These are phyloP conservation scores for Zelonia costaricensis DNA, from an alignment of 208 protist species.

Conservation along the genomic window DNA sequence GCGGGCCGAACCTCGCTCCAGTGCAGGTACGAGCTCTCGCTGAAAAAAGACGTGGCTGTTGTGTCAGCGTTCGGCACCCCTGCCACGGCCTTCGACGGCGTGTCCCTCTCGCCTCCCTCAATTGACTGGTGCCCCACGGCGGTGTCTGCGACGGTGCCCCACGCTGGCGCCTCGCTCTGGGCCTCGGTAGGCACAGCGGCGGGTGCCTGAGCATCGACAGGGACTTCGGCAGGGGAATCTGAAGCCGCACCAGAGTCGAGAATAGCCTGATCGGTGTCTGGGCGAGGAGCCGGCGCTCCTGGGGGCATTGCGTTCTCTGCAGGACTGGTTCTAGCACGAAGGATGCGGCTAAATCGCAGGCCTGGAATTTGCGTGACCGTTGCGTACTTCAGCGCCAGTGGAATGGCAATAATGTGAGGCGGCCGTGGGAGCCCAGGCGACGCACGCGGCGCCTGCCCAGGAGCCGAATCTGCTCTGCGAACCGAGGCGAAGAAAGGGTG, in stretches of 20 bases:
- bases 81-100: background rate
- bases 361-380: slow-evolving; percentile 15
- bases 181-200: too few relatives aligned
- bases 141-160: background rate
- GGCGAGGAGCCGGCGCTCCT: background rate
- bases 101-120: background rate
- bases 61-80: slow-evolving; percentile 9
- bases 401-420: slow-evolving; percentile 15
- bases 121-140: background rate
- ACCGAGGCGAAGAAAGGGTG: slow-evolving; percentile 59
- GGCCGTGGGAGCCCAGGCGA: background rate
- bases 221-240: too few relatives aligned
- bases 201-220: too few relatives aligned
- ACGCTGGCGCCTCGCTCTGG: too few relatives aligned
- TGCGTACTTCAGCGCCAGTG: slow-evolving; percentile 21
- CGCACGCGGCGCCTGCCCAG: background rate
- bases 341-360: slow-evolving; percentile 23
- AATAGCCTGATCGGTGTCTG: too few relatives aligned
- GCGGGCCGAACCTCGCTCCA: slow-evolving; percentile 27
- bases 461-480: background rate
- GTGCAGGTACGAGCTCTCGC: slow-evolving; percentile 28
- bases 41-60: slow-evolving; percentile 24
- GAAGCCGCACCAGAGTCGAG: too few relatives aligned
- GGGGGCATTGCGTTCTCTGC: background rate
- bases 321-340: background rate